phyloP scores from a whole-genome alignment of 805 yeast genomes.

The Starmera dryadoides region DNA sequence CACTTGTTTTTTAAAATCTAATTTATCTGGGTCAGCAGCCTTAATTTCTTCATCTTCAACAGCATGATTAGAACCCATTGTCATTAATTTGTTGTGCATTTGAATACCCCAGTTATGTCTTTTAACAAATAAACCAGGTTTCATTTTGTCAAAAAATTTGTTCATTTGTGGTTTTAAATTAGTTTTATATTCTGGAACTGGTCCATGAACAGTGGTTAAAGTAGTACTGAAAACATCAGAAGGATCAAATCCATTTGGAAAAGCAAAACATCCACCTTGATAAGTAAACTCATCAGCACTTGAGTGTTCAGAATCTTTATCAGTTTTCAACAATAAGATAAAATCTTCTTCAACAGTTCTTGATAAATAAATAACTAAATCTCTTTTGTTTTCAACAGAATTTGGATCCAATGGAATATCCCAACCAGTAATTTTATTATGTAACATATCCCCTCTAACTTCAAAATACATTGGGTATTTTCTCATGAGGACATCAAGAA shows the following conservation, averaged over 20 bases:
- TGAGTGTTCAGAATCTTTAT: slow-evolving; percentile 26
- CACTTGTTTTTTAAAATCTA: slow-evolving; percentile 34
- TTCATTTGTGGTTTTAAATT: slow-evolving; percentile 59
- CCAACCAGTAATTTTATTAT: slow-evolving; percentile 19
- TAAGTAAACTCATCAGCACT: slow-evolving; percentile 46
- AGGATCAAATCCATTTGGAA: slow-evolving; percentile 74
- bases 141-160: slow-evolving; percentile 51
- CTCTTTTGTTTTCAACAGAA: slow-evolving; percentile 12
- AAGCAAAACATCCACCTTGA: slow-evolving; percentile 39
- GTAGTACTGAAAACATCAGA: slow-evolving; percentile 42
- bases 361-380: slow-evolving; percentile 12
- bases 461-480: slow-evolving; percentile 19
- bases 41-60: slow-evolving; percentile 21
- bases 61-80: slow-evolving; percentile 36
- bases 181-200: slow-evolving; percentile 61
- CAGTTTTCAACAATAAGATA: slow-evolving; percentile 42
- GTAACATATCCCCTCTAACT: slow-evolving; percentile 13
- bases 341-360: slow-evolving; percentile 58
- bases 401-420: slow-evolving; percentile 17
- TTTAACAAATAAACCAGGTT: slow-evolving; percentile 47
- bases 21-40: slow-evolving; percentile 24
- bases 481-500: slow-evolving; percentile 15
- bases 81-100: slow-evolving; percentile 43
- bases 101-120: slow-evolving; percentile 70
- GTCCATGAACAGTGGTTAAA: slow-evolving; percentile 55